Evolutionary conservation across 2,329 filamentous ascomycete genomes (phyloP).

Genomic region (Verticillium tricorpus): DNA sequence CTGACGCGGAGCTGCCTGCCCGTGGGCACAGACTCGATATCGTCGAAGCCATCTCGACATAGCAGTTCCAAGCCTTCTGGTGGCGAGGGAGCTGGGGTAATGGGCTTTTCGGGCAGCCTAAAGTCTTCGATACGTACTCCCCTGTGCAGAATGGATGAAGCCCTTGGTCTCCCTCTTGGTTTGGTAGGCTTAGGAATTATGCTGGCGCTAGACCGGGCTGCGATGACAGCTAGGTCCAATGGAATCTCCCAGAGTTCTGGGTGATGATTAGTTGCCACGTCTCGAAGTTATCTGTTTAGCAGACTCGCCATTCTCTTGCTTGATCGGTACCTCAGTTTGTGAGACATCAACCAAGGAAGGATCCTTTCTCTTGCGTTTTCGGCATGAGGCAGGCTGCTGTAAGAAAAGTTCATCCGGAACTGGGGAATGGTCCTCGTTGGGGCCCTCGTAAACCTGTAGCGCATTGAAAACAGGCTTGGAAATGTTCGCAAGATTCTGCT

Average conservation of each 20-base stretch:
- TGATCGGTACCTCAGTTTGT: background rate
- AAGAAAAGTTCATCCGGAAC: no score
- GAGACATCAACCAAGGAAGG: background rate
- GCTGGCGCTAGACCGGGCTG: constrained; percentile 18
- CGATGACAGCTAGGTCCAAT: background rate
- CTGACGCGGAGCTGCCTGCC: background rate
- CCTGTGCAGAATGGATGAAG: background rate
- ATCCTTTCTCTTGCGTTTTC: background rate
- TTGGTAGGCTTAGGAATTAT: constrained; percentile 35
- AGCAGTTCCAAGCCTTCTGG: constrained; percentile 16
- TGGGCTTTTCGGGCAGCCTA: background rate
- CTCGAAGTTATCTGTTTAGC: background rate
- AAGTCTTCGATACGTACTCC: background rate
- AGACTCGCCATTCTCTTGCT: background rate
- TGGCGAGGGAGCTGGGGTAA: background rate
- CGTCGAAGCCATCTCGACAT: constrained; percentile 25
- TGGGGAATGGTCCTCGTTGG: no score
- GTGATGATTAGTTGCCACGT: background rate
- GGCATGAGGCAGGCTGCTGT: no score
- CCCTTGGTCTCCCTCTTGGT: background rate
- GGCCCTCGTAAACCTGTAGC: no score
- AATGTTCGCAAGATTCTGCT: no score
- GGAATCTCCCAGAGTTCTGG: background rate
- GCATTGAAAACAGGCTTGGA: no score
- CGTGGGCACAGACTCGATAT: constrained; percentile 10